A percentile compares a stretch with the other conserved stretches of the same genome.
Evolutionary conservation across 345 rosid genomes (phyloP).

Genomic region (Populus euphratica): DNA sequence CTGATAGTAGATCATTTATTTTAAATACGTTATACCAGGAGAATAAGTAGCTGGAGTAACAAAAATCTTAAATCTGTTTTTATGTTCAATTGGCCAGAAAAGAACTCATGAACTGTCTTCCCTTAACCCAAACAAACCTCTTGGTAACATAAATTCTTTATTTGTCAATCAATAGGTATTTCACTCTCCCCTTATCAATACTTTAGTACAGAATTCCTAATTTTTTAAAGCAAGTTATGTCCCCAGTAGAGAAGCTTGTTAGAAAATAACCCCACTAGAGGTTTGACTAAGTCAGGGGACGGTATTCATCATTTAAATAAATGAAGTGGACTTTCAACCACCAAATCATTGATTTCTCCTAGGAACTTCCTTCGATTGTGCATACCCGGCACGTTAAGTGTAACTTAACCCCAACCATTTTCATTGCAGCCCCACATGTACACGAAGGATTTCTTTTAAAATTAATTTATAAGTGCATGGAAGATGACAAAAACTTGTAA

Average conservation of each 20-base stretch:
- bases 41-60: not conserved
- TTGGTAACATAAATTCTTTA: not conserved
- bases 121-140: not conserved
- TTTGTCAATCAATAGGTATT: not conserved
- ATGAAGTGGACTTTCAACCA: conserved; percentile 8
- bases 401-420: conserved; percentile 4
- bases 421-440: not conserved
- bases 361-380: conserved; percentile 3
- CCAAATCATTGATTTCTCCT: conserved; percentile 13
- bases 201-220: not conserved
- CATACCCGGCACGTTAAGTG: conserved; percentile 8
- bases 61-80: not conserved
- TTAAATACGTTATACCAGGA: not conserved
- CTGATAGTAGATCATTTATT: too few relatives aligned
- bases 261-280: conserved; percentile 4
- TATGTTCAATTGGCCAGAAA: not conserved
- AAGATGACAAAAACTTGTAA: not conserved
- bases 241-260: conserved; percentile 2
- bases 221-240: not conserved
- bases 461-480: not conserved
- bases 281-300: conserved; percentile 3
- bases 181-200: not conserved
- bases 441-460: not conserved
- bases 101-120: not conserved
- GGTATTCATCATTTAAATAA: not conserved